phyloP scores from a whole-genome alignment of 1,284 basidiomycete genomes.

The Gastroboletus turbinatus region DNA sequence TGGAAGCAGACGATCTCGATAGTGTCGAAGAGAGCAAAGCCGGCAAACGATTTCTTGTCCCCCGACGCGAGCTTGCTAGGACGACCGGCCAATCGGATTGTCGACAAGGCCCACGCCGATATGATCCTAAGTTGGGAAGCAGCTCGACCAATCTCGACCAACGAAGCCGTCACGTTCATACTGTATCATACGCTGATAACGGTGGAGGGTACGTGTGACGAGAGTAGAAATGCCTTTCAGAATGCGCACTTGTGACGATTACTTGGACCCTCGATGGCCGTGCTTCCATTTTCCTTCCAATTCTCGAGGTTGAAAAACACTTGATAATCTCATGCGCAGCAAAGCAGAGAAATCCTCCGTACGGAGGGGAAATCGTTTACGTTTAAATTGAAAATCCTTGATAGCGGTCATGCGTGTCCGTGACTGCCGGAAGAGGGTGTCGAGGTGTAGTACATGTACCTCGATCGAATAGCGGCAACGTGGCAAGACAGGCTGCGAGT shows the following conservation, averaged over 20 bases:
- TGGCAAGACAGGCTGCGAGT: too few relatives aligned
- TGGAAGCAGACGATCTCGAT: background rate
- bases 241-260: slow-evolving; percentile 7
- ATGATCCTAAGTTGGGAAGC: slow-evolving; percentile 7
- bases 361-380: slow-evolving; percentile 30
- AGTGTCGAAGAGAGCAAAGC: background rate
- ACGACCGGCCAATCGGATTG: background rate
- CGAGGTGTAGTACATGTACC: background rate
- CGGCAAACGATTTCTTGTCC: background rate
- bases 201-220: slow-evolving; percentile 2
- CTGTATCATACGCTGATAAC: slow-evolving; percentile 11
- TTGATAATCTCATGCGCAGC: slow-evolving; percentile 35
- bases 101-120: background rate
- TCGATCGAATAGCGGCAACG: background rate
- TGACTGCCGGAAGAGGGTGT: background rate
- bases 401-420: slow-evolving; percentile 21
- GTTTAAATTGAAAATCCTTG: slow-evolving; percentile 32
- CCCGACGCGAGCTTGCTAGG: background rate
- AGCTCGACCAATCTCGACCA: slow-evolving; percentile 1
- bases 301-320: slow-evolving; percentile 30
- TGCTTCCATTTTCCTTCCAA: slow-evolving; percentile 5
- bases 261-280: slow-evolving; percentile 5
- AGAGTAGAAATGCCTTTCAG: slow-evolving; percentile 2
- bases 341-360: slow-evolving; percentile 28
- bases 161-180: background rate